phyloP scores from a whole-genome alignment of 495 filamentous ascomycete genomes.

The Penicillium arizonense region DNA sequence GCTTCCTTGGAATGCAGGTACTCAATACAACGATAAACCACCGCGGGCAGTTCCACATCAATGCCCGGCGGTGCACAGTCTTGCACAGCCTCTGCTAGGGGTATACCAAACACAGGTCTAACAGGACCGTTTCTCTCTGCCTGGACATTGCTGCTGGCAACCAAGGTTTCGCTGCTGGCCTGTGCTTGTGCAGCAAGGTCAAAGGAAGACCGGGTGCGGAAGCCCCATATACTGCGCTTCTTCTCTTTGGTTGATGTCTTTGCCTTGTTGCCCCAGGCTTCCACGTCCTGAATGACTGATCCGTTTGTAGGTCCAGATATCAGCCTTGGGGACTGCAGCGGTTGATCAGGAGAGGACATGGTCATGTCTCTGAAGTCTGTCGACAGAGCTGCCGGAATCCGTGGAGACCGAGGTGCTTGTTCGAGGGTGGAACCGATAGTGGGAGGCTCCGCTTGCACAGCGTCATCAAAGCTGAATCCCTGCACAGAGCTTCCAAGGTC shows the following conservation, averaged over 20 bases:
- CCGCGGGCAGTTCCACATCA: slow-evolving; percentile 77
- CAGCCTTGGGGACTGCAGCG: slow-evolving; percentile 49
- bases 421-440: slow-evolving; percentile 54
- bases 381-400: slow-evolving; percentile 24
- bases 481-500: slow-evolving; percentile 58
- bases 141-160: slow-evolving; percentile 39
- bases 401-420: slow-evolving; percentile 33
- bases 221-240: slow-evolving; percentile 94
- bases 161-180: slow-evolving; percentile 34
- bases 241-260: slow-evolving; percentile 65
- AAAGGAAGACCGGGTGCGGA: slow-evolving; percentile 66
- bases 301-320: slow-evolving; percentile 91
- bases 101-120: slow-evolving; percentile 81
- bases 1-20: slow-evolving; percentile 86
- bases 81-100: slow-evolving; percentile 82
- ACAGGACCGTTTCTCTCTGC: slow-evolving; percentile 54
- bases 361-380: slow-evolving; percentile 26
- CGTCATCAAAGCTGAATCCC: slow-evolving; percentile 81
- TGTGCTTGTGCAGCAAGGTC: slow-evolving; percentile 50
- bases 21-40: slow-evolving; percentile 94
- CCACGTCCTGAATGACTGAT: slow-evolving; percentile 79
- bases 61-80: slow-evolving; percentile 71
- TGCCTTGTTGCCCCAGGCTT: slow-evolving; percentile 80
- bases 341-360: slow-evolving; percentile 16
- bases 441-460: slow-evolving; percentile 70